Base-by-base conservation (phyloP, 192 early-diverging fungal genomes). In the Coemansia sp. region DNA sequence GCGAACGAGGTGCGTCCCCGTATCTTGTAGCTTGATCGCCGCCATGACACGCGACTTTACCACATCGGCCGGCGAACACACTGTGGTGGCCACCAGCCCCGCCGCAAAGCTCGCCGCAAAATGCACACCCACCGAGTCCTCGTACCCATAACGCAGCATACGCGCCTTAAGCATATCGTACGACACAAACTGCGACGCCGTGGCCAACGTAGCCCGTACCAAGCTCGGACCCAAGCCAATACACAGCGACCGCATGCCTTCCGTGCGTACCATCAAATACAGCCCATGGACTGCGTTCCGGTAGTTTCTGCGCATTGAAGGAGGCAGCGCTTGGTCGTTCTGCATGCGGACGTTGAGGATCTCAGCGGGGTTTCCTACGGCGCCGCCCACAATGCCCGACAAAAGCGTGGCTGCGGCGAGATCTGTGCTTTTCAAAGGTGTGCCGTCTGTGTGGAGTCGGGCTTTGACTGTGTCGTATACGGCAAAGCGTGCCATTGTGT, bases 141-240 rank as follows among this genome's bases (percentile, higher is more conserved):
- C 61, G 41, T 76, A 82, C 9, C 82, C 75, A 8, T 81, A 83
- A 5, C 51, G 57, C 38, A 93, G 62, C 60, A 94, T 72, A 19
- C 84, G 51, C 4, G 84, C 77, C 76, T 94, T 94, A 63, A 87
- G 83, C 12, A 84, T 59, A 66, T 94, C 93, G 69, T 94, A 94
- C 2, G 86, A 87, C 14, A 86, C 87, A 55, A 90, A 82, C 65
- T 92, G 91, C 2, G 89, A 90, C 2, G 79, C 79, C 8, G 87
- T 88, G 75, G 89, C 89, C 49, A 94, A 76, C 54, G 96, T 90
- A 3, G 96, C 95, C 27, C 96, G 85, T 50, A 95, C 82, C 64
- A 94, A 82, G 54, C 93, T 95, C 6, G 96, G 93, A 1, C 87
- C 93, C 19, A 98, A 67, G 27, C 96, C 96, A 65, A 93, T 89